These are phyloP conservation scores for Mucor saturninus DNA, from an alignment of 371 early-diverging fungal genomes.

Conservation along the genomic window DNA sequence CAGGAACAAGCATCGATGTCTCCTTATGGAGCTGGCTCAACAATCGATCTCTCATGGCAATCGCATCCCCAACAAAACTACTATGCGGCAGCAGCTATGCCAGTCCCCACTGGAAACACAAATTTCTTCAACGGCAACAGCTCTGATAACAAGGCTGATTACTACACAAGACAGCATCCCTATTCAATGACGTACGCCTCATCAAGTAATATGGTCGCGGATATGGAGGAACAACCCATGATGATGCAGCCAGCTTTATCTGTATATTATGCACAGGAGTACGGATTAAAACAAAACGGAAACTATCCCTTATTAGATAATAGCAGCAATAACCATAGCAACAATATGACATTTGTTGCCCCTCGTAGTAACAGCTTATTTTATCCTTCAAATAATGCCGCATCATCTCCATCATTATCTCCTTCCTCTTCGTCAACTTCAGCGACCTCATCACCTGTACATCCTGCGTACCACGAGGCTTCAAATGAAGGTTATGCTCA, in stretches of 20 bases:
- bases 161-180: not conserved
- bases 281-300: constrained; percentile 25
- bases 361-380: constrained; percentile 8
- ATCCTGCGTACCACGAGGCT: constrained; percentile 23
- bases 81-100: constrained; percentile 3
- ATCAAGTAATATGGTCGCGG: constrained; percentile 6
- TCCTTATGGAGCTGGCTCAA: constrained; percentile 10
- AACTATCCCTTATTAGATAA: constrained; percentile 19
- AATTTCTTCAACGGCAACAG: constrained; percentile 1
- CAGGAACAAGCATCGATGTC: constrained; percentile 17
- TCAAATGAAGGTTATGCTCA: constrained; percentile 5
- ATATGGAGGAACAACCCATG: constrained; percentile 22
- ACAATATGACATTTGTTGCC: constrained; percentile 15
- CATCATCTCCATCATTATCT: constrained; percentile 37
- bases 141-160: not conserved
- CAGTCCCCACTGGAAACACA: not conserved
- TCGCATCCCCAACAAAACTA: not conserved
- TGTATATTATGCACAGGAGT: constrained; percentile 25
- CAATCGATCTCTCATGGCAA: constrained; percentile 24
- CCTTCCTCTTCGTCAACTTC: constrained; percentile 42
- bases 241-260: constrained; percentile 26
- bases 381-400: constrained; percentile 5
- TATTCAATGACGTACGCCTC: constrained; percentile 8
- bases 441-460: constrained; percentile 28
- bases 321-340: not conserved